Conservation (phyloP, 257 asterid species). For the Rehmannia glutinosa region DNA sequence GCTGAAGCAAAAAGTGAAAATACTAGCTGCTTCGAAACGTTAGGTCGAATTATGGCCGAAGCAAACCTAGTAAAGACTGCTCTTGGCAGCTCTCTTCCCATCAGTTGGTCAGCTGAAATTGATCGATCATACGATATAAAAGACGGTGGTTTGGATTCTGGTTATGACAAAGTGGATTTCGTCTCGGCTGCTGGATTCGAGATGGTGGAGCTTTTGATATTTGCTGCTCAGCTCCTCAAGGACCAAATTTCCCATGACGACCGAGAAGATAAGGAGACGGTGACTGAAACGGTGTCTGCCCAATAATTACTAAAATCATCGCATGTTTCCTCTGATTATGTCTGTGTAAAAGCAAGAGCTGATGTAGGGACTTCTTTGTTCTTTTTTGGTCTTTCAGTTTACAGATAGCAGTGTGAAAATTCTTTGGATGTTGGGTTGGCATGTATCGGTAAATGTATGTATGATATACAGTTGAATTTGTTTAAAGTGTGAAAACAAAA, state of each 20-base stretch:
- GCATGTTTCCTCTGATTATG: not conserved
- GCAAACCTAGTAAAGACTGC: constrained; percentile 79
- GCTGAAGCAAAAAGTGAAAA: constrained; percentile 18
- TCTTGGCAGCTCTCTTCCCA: constrained; percentile 77
- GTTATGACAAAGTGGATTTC: constrained; percentile 49
- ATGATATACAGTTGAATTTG: no score
- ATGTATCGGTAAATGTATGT: no score
- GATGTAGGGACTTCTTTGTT: no score
- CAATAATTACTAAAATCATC: not conserved
- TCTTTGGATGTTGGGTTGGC: no score
- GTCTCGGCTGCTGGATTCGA: constrained; percentile 90
- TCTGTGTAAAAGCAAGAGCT: no score
- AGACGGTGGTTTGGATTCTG: constrained; percentile 1
- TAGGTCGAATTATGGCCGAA: constrained; percentile 52
- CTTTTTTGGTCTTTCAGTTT: no score
- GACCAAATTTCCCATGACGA: constrained; percentile 13
- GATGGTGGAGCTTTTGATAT: constrained; percentile 86
- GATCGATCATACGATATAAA: constrained; percentile 28
- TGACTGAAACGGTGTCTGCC: not conserved
- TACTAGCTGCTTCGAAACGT: constrained; percentile 21
- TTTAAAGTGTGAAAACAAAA: no score
- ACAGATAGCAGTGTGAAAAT: no score
- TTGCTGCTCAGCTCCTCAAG: constrained; percentile 60
- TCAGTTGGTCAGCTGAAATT: constrained; percentile 63
- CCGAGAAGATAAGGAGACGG: not conserved